Evolutionary conservation across 805 yeast genomes (phyloP).

Genomic region (Lachancea quebecensis): DNA sequence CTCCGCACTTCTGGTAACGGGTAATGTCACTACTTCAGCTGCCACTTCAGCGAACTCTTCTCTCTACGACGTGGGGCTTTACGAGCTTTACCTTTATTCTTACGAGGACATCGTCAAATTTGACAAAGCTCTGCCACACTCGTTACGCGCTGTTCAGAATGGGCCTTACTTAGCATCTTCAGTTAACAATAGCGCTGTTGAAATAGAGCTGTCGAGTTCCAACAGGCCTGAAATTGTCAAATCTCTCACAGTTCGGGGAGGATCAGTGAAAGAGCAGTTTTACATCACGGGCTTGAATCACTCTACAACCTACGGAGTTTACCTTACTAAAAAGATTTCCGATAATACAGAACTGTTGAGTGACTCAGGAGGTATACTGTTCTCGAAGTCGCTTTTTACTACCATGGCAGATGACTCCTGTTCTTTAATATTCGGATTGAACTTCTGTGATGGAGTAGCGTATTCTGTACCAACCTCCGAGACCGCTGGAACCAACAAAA

Average conservation of each 20-base stretch:
- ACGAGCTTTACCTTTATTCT: slow-evolving; percentile 43
- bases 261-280: slow-evolving; percentile 53
- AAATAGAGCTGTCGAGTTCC: slow-evolving; percentile 13
- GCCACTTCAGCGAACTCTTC: slow-evolving; percentile 13
- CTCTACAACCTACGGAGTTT: slow-evolving; percentile 58
- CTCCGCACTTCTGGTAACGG: slow-evolving; percentile 61
- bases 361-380: slow-evolving; percentile 58
- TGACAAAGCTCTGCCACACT: slow-evolving; percentile 36
- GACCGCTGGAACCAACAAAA: slow-evolving; percentile 28
- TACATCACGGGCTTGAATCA: slow-evolving; percentile 52
- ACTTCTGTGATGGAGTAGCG: slow-evolving; percentile 75
- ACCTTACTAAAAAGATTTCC: slow-evolving; percentile 44
- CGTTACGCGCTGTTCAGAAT: slow-evolving; percentile 66
- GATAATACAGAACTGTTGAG: slow-evolving; percentile 28
- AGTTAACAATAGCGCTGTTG: slow-evolving; percentile 11
- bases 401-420: slow-evolving; percentile 54
- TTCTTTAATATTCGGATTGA: slow-evolving; percentile 63
- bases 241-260: slow-evolving; percentile 40
- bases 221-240: slow-evolving; percentile 23
- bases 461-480: slow-evolving; percentile 70
- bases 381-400: slow-evolving; percentile 48
- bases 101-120: slow-evolving; percentile 34
- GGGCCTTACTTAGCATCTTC: slow-evolving; percentile 38
- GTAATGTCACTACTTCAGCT: slow-evolving; percentile 35
- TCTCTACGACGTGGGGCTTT: slow-evolving; percentile 22